Evolutionary conservation across 805 yeast genomes (phyloP), one percentile per base, ranked within the genome.

Genomic region (Priceomyces fermenticarens): DNA sequence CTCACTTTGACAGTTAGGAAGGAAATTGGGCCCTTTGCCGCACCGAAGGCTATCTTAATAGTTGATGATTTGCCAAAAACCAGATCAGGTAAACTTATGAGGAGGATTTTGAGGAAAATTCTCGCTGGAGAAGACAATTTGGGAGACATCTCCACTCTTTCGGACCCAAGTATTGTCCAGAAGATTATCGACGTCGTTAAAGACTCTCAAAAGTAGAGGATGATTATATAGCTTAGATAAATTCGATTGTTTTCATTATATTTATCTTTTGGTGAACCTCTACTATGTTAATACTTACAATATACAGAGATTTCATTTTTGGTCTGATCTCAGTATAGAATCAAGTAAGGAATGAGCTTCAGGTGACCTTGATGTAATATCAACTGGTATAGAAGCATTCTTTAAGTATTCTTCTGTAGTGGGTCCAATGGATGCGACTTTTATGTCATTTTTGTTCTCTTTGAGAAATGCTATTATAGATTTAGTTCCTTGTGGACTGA

Each of bases 21-120:
- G 63, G 88, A 85, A 58, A 89, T 89, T 63, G 96, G 96, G 34
- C 88, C 88, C 36, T 88, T 88, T 67, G 99, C 99, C 14, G 95
- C 98, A 42, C 99, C 99, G 59, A 90, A 90, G 67, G 72, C 82
- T 38, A 82, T 90, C 44, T 72, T 84, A 53, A 70, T 90, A 44
- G 95, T 91, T 41, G 83, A 81, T 45, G 98, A 93, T 61, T 79
- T 93, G 65, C 99, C 99, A 69, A 93, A 91, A 79, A 93, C 99
- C 16, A 82, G 99, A 72, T 88, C 97, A 9, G 99, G 99, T 54
- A 93, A 93, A 77, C 91, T 93, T 61, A 91, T 93, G 96, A 86
- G 99, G 77, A 87, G 99, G 74, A 85, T 93, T 48, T 77, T 93
- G 67, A 84, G 99, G 71, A 93, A 93, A 72, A 79, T 91, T 46